Percentiles rank a stretch among this genome's conserved stretches.
These are phyloP conservation scores for Trypanosoma cruzi DNA, from an alignment of 208 protist species.

Conservation along the genomic window DNA sequence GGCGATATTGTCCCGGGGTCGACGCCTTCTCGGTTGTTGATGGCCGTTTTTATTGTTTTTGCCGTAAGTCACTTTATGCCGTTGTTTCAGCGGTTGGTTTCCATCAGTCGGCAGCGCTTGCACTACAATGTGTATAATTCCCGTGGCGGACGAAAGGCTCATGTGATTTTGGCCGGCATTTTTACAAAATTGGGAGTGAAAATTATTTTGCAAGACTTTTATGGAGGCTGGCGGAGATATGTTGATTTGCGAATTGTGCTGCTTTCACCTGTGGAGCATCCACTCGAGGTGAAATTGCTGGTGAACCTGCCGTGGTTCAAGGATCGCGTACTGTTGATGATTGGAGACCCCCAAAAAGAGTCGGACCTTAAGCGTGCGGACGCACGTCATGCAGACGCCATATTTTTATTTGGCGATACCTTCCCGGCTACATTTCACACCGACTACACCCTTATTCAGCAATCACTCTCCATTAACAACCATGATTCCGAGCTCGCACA, in stretches of 20 bases:
- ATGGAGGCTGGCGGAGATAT: slow-evolving; percentile 80
- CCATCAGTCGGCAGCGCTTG: slow-evolving; percentile 38
- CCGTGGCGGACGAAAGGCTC: slow-evolving; percentile 33
- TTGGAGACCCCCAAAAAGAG: slow-evolving; percentile 56
- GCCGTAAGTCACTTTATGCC: slow-evolving; percentile 82
- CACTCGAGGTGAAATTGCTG: slow-evolving; percentile 52
- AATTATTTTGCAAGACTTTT: slow-evolving; percentile 75
- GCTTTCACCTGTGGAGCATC: slow-evolving; percentile 59
- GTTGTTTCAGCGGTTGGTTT: slow-evolving; percentile 54
- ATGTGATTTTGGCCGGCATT: slow-evolving; percentile 78
- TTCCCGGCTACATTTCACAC: slow-evolving; percentile 73
- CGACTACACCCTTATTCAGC: slow-evolving; percentile 69
- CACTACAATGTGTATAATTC: slow-evolving; percentile 62
- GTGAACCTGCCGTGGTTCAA: slow-evolving; percentile 77
- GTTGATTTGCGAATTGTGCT: slow-evolving; percentile 71
- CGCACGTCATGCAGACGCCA: slow-evolving; percentile 67
- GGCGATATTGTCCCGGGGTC: slow-evolving; percentile 58
- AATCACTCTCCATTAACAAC: slow-evolving; percentile 63
- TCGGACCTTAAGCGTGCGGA: slow-evolving; percentile 60
- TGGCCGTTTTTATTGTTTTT: slow-evolving; percentile 68
- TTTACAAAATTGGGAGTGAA: slow-evolving; percentile 71
- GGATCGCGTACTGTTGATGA: slow-evolving; percentile 70
- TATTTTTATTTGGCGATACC: slow-evolving; percentile 83
- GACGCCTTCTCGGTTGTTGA: slow-evolving; percentile 66
- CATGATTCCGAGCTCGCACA: slow-evolving; percentile 76